phyloP scores from a whole-genome alignment of 805 yeast species.

The Monosporozyma servazzii region DNA sequence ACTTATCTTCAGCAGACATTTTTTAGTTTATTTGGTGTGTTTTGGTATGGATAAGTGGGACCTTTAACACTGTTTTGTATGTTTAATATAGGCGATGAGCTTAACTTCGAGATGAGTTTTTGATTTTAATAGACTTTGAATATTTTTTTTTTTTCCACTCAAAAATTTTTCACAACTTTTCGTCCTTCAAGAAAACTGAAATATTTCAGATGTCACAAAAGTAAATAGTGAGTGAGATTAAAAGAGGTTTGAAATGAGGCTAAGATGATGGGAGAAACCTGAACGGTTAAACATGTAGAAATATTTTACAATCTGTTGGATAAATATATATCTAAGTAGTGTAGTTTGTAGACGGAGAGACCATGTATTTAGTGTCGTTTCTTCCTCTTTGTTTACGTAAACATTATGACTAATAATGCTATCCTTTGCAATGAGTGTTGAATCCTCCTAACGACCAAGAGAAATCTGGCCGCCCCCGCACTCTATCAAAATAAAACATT shows the following conservation, averaged over 20 bases:
- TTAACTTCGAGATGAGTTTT: slow-evolving; percentile 13
- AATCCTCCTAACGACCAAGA: too few relatives aligned
- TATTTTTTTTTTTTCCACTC: not conserved
- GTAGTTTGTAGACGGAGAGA: too few relatives aligned
- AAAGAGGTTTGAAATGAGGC: not conserved
- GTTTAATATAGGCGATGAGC: slow-evolving; percentile 9
- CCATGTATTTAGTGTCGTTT: too few relatives aligned
- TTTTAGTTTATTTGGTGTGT: not conserved
- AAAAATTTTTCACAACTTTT: not conserved
- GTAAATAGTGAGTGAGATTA: not conserved
- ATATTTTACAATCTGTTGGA: too few relatives aligned
- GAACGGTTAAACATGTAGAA: not conserved
- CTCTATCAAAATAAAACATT: too few relatives aligned
- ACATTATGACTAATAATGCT: not conserved
- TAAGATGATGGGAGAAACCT: not conserved
- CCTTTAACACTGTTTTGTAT: not conserved
- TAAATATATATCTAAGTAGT: too few relatives aligned
- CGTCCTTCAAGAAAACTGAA: not conserved
- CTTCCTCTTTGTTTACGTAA: not conserved
- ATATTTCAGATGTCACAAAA: not conserved
- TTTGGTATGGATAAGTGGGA: not conserved
- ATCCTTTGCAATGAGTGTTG: too few relatives aligned
- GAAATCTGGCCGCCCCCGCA: too few relatives aligned
- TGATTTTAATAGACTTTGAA: slow-evolving; percentile 2
- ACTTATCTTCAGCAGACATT: slow-evolving; percentile 29